Evolutionary conservation across 164 flowering plant species (phyloP), one percentile per base, ranked within the genome.

Genomic region (Piper longum): DNA sequence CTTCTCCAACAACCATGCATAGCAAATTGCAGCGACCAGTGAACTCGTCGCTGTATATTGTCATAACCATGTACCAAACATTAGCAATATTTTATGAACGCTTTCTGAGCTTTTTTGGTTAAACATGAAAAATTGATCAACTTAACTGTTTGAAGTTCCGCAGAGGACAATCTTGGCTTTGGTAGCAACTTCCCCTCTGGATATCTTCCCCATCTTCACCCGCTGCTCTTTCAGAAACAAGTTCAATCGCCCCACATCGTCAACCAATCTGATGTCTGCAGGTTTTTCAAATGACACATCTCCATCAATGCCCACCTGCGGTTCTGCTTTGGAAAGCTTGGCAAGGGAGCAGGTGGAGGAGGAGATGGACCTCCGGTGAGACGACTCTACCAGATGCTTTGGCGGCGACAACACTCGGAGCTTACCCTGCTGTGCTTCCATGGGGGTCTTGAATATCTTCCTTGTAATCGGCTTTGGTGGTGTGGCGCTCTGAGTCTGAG

Each of bases 11-110:
- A 85, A 63, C 88, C 93, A 87, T 8, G 89, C 83, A 60, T 85
- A 81, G 67, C 86, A 80, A 55, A 83, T 78, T 0, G 88, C 84
- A 8, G 93, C 86, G 57, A 82, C 78, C 88, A 87, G 83, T 6
- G 93, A 82, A 62, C 83, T 83, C 2, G 89, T 81, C 74, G 84
- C 93, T 83, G 67, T 44, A 44, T 26, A 26, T 26, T 26, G 36
- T 26, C 36, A 26, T 4, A 44, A 44, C 44, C 55, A 43, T 13
- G 55, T 13, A 48, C 12, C 52, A 48, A 12, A 48, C 11, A 48
- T 48, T 14, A 48, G 14, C 7, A 5, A 44, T 3, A 44, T 44
- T 44, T 5, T 11, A 5, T 9, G 48, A 9, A 44, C 8, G 1
- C 11, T 44, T 44, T 9, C 4, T 26, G 36, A 26, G 36, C 36